Base-by-base conservation (phyloP, 192 early-diverging fungal species). In the Umbelopsis isabellina region DNA sequence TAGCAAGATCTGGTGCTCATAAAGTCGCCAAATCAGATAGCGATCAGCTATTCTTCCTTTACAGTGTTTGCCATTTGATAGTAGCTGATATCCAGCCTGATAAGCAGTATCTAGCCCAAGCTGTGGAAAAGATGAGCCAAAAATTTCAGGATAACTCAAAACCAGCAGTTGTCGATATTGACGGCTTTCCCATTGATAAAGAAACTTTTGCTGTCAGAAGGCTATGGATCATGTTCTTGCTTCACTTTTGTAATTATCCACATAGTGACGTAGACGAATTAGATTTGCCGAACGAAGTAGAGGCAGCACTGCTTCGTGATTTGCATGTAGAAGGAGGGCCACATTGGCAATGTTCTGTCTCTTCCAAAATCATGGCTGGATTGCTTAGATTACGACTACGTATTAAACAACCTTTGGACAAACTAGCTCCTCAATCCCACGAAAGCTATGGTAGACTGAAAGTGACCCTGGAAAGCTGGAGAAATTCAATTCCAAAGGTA, bases 41-140 rank as follows among this genome's bases (percentile, higher is more conserved):
- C 37, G 37, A 41, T 41, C 37, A 33, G 21, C 12, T 33, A 35
- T 37, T 4, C 15, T 61, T 61, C n/a, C 30, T 33, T 35, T 33
- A 18, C 25, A 35, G 55, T 18, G 33, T 61, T 33, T 61, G 55
- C 55, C 30, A 61, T 35, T 30, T 61, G 27, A n/a, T 61, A 25
- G 55, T 35, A 2, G 33, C 55, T 0, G 55, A 61, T 61, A 16
- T 61, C 18, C 55, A 61, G 16, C 55, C 55, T 35, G 55, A 61
- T 61, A n/a, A 61, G 5, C 55, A 61, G 13, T 61, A 61, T 61
- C 18, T 61, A 5, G 10, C 5, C 30, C 55, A 35, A 7, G 27
- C 15, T 33, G 15, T 61, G 27, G 55, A 61, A 35, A 35, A 16
- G 13, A 8, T 35, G 25, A 6, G 27, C 2, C 25, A 35, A n/a